Evolutionary conservation across 2,329 filamentous ascomycete species (phyloP).

Genomic region (Pezicula neosporulosa): DNA sequence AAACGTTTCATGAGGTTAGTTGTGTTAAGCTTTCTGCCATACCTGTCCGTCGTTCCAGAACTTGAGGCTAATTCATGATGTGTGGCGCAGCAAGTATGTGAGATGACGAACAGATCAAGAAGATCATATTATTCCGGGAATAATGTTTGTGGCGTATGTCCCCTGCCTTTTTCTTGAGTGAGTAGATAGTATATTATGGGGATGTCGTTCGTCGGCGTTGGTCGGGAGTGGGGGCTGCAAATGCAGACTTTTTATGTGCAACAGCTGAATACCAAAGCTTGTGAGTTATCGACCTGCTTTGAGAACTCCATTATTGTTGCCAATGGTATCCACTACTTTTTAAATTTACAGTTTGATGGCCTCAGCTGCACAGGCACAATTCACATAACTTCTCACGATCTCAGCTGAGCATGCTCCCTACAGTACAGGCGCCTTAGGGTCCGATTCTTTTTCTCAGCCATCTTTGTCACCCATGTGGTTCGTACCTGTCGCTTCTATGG

Average conservation of each 20-base stretch:
- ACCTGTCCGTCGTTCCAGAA: background rate
- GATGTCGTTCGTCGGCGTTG: background rate
- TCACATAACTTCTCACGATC: too few relatives aligned
- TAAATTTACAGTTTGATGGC: too few relatives aligned
- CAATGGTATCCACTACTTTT: too few relatives aligned
- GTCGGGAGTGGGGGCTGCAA: background rate
- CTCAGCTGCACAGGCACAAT: too few relatives aligned
- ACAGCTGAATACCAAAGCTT: too few relatives aligned
- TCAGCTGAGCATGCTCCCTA: too few relatives aligned
- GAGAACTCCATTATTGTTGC: too few relatives aligned
- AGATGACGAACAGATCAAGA: constrained; percentile 19
- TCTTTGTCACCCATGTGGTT: too few relatives aligned
- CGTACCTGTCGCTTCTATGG: too few relatives aligned
- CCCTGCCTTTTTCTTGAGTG: background rate
- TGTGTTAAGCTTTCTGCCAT: constrained; percentile 2
- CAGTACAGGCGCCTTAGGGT: too few relatives aligned
- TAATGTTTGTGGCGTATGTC: constrained; percentile 5
- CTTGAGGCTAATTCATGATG: constrained; percentile 12
- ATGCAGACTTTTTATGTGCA: background rate
- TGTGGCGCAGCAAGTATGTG: constrained; percentile 26
- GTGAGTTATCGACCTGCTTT: too few relatives aligned
- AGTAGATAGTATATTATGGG: constrained; percentile 1
- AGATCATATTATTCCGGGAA: background rate
- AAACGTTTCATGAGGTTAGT: constrained; percentile 80
- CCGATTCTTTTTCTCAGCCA: too few relatives aligned